Evolutionary conservation across 1,284 basidiomycete genomes (phyloP), one percentile per base, ranked within the genome.

Genomic region (Ustilago tritici): DNA sequence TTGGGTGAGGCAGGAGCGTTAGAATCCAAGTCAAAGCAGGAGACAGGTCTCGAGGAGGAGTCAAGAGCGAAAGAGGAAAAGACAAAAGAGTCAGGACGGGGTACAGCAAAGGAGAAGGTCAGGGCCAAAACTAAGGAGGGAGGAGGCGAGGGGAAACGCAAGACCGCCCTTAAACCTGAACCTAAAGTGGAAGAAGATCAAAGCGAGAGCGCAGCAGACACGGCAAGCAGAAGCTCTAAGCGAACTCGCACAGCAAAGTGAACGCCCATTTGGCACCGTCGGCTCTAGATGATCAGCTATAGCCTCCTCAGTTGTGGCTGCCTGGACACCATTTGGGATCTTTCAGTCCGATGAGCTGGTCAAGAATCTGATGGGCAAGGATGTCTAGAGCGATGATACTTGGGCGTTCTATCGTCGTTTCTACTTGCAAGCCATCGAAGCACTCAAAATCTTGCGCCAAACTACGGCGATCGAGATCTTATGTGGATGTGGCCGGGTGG

Each of bases 181-280:
- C 41, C 31, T 19, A 57, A 57, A 38, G 47, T 19, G 11, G 17
- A 56, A n/a, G 19, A 41, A 23, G 35, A 19, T 4, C n/a, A 53
- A 52, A 38, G 19, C 10, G 35, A 65, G 41, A 46, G n/a, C 19
- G 34, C 19, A 31, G 23, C 31, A 9, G 28, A 32, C 10, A 31
- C n/a, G 11, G 53, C n/a, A 14, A 65, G 52, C 40, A 43, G 52
- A 14, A 49, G 32, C 40, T 59, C 63, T 4, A 65, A 59, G 38
- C 54, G 61, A 9, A 8, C 49, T 17, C 56, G 56, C 5, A 49
- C 56, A 19, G 32, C 32, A 41, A 58, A 43, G 28, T 58, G 56
- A 58, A 23, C n/a, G 35, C 35, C 35, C 15, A 46, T 15, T 15
- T 10, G n/a, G n/a, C n/a, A 11, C 17, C 14, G n/a, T 17, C n/a